phyloP scores from a whole-genome alignment of 2,329 filamentous ascomycete genomes.

The Penicillium sp. region DNA sequence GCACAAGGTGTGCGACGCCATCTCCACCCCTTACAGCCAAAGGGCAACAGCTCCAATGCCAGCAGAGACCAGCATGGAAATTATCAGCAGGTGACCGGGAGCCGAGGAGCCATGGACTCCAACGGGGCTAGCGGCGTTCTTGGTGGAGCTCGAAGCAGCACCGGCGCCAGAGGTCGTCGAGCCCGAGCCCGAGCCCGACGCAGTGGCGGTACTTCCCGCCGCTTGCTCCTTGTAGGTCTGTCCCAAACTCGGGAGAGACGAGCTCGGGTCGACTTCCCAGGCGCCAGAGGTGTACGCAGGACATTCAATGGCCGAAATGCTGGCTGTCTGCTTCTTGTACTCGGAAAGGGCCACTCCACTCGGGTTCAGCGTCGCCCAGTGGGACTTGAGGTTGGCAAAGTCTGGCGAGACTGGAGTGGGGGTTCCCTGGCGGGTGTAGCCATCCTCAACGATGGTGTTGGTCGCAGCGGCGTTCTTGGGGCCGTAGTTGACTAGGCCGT shows the following conservation, averaged over 20 bases:
- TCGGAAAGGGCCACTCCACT: constrained; percentile 66
- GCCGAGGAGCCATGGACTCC: constrained; percentile 14
- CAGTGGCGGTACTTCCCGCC: constrained; percentile 5
- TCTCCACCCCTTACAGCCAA: constrained; percentile 24
- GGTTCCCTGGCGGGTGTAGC: constrained; percentile 70
- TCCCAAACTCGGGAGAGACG: constrained; percentile 69
- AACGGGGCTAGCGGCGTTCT: constrained; percentile 10
- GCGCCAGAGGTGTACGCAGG: constrained; percentile 67
- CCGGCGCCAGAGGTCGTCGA: constrained; percentile 16
- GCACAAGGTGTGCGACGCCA: background rate
- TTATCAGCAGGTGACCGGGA: constrained; percentile 20
- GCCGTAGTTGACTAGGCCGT: constrained; percentile 79
- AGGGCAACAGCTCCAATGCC: constrained; percentile 26
- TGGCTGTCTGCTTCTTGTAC: constrained; percentile 65
- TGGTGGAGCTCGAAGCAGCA: constrained; percentile 12
- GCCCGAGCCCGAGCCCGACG: background rate
- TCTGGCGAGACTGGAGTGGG: constrained; percentile 75
- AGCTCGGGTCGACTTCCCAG: constrained; percentile 74
- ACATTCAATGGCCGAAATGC: constrained; percentile 67
- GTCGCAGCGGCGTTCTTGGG: constrained; percentile 56
- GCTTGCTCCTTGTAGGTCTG: constrained; percentile 41
- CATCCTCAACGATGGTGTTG: constrained; percentile 61
- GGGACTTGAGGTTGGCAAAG: constrained; percentile 73
- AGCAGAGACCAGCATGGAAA: constrained; percentile 25
- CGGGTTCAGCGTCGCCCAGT: constrained; percentile 74